Base-by-base conservation (phyloP, 371 early-diverging fungal genomes). In the Blakeslea trispora region DNA sequence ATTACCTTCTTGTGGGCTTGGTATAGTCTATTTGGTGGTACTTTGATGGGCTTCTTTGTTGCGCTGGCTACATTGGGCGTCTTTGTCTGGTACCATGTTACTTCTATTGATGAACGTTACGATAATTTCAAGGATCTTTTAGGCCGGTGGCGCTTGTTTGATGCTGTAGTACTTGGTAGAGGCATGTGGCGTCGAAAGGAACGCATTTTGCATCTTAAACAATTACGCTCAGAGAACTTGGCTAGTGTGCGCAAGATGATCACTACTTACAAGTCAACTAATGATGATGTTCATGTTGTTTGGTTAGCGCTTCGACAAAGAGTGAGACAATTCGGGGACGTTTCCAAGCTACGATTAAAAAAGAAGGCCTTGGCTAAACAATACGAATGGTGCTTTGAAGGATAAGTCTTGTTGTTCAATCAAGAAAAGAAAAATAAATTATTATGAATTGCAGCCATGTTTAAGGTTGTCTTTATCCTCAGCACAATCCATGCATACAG, bases 91-190 rank as follows among this genome's bases (percentile, higher is more conserved):
- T 81, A 81, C 53, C 81, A 81, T 52, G 71, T 72, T 9, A 65
- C 64, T 13, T 74, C 72, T 1, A 72, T 81, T 34, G 81, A 81
- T 50, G 69, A 75, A 23, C 68, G 77, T 2, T 81, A 81, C 43
- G 77, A 72, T 24, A 66, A 66, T 19, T 75, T 71, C 46, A 77
- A 81, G 58, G 75, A 77, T 43, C 45, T 81, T 10, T 37, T 64
- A n/a, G 77, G 75, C 0, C 65, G 75, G 11, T 81, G 81, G 81
- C 68, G 77, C 2, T 35, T 81, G 19, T 81, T 81, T 64, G 77
- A 77, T 59, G 81, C 81, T 3, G 75, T 77, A 0, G 77, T 77
- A 1, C 46, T 75, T 2, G 76, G 77, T 14, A 56, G 77, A 21
- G 77, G 77, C 41, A 72, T 77, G 75, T 75, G 77, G 75, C 59